Evolutionary conservation across 768 basidiomycete genomes (phyloP).

Genomic region (Boletus rubropictus): DNA sequence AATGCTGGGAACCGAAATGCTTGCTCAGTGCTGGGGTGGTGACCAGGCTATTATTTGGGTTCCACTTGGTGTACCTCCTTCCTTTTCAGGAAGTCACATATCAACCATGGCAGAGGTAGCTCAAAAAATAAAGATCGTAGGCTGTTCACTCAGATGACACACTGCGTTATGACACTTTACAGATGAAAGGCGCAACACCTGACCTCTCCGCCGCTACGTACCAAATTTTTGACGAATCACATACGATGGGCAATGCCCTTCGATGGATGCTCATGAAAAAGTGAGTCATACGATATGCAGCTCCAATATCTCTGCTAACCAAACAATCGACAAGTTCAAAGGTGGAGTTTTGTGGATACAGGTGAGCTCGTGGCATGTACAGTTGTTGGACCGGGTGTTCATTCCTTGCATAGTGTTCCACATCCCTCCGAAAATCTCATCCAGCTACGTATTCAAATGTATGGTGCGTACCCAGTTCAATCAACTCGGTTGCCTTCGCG

Average conservation of each 20-base stretch:
- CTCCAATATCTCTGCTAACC: conserved; percentile 1
- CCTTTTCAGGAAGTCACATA: conserved; percentile 1
- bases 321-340: conserved; percentile 64
- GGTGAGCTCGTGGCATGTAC: conserved; percentile 45
- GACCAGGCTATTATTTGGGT: background rate
- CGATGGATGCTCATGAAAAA: conserved; percentile 99
- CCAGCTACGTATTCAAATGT: conserved; percentile 98
- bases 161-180: conserved; percentile 11
- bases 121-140: conserved; percentile 32
- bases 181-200: conserved; percentile 80
- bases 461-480: conserved; percentile 57
- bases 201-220: conserved; percentile 88
- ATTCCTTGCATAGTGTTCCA: conserved; percentile 39
- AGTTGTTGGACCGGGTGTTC: background rate
- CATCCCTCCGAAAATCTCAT: conserved; percentile 98
- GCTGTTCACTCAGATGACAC: background rate
- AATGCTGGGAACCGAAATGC: too few relatives aligned
- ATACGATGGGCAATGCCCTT: conserved; percentile 92
- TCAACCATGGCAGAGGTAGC: conserved; percentile 24
- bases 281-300: conserved; percentile 40
- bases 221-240: conserved; percentile 88
- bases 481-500: background rate
- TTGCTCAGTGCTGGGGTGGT: too few relatives aligned
- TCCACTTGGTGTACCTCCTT: background rate
- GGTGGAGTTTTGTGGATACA: conserved; percentile 98